These are phyloP conservation scores for Plantago major DNA, from an alignment of 257 asterid genomes.

Conservation along the genomic window DNA sequence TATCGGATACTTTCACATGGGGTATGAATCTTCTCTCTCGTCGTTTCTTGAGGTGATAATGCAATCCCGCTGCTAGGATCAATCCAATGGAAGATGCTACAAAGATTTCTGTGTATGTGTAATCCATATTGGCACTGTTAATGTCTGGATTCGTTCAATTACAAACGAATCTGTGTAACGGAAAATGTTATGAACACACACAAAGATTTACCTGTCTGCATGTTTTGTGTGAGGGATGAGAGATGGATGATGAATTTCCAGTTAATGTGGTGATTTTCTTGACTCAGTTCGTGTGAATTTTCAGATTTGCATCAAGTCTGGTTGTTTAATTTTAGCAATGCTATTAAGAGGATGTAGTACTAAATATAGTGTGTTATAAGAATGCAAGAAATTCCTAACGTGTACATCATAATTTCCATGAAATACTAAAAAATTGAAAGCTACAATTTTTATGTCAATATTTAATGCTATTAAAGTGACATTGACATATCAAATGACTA, in stretches of 20 bases:
- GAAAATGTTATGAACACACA: not conserved
- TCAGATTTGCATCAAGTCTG: not conserved
- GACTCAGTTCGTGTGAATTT: conserved; percentile 1
- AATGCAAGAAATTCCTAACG: too few species aligned
- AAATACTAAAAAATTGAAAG: too few species aligned
- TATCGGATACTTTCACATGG: conserved; percentile 42
- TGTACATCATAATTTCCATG: too few species aligned
- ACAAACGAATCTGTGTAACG: not conserved
- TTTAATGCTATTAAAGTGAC: too few species aligned
- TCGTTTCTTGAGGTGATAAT: conserved; percentile 49
- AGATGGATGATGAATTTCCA: conserved; percentile 11
- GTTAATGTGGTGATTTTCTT: conserved; percentile 24
- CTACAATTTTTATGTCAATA: too few species aligned
- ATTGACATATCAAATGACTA: too few species aligned
- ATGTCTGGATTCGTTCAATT: conserved; percentile 25
- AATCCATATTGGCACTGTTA: conserved; percentile 23
- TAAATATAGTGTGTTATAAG: not conserved
- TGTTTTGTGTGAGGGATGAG: conserved; percentile 23
- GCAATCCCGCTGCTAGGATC: conserved; percentile 59
- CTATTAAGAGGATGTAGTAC: not conserved
- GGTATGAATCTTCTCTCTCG: conserved; percentile 59
- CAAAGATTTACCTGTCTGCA: conserved; percentile 29
- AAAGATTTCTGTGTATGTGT: conserved; percentile 51
- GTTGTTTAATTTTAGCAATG: not conserved
- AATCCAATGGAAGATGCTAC: conserved; percentile 73